Conservation (phyloP, 352 stramenopile genomes). For the Thraustochytrium sp. region DNA sequence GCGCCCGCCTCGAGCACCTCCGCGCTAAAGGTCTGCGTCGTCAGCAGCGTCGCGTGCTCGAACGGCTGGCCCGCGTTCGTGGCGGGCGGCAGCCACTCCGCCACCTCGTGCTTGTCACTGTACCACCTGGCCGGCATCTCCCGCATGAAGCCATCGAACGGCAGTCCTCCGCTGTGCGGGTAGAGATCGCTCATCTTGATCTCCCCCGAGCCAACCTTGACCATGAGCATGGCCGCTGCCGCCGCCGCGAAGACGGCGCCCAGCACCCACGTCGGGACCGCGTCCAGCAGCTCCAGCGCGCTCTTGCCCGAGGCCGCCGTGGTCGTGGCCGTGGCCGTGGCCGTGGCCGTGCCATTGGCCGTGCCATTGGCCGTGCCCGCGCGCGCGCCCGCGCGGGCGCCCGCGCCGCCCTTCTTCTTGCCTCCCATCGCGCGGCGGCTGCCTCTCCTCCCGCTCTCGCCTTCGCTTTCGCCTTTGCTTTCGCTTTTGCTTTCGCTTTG, state of each 20-base stretch:
- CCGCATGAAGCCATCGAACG: background rate
- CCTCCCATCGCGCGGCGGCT: background rate
- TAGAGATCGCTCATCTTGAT: background rate
- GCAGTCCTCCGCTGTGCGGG: background rate
- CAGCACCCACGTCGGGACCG: background rate
- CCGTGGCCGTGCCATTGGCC: background rate
- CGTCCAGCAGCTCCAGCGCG: background rate
- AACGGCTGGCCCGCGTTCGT: background rate
- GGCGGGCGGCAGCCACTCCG: background rate
- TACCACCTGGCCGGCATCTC: background rate
- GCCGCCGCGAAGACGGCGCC: background rate
- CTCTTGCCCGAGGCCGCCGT: background rate
- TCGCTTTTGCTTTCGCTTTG: background rate
- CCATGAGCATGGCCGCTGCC: background rate
- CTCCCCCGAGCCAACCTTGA: background rate
- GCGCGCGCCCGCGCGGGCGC: no score
- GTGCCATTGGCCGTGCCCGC: no score
- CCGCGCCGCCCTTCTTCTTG: background rate
- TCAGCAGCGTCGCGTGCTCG: background rate
- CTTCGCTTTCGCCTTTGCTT: background rate
- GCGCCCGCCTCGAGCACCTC: background rate
- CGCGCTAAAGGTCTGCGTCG: background rate
- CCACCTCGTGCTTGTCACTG: background rate
- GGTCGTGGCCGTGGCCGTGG: background rate
- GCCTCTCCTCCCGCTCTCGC: background rate